Evolutionary conservation across 129 eudicot species (phyloP).

Genomic region (Arctium lappa): DNA sequence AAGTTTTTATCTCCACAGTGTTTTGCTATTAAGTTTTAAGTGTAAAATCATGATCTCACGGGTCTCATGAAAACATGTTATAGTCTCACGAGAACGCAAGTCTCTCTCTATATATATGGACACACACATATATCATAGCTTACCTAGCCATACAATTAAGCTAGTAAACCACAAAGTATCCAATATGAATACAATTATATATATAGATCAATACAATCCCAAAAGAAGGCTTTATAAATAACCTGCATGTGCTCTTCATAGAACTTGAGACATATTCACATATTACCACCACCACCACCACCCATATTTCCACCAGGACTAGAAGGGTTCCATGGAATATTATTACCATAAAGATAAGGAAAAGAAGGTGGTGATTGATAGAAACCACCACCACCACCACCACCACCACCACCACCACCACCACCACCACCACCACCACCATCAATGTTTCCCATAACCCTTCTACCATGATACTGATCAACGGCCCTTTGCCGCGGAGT

Average conservation of each 20-base stretch:
- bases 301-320: constrained; percentile 30
- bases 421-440: constrained; percentile 18
- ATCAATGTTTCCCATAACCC: constrained; percentile 19
- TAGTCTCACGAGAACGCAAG: too few species aligned
- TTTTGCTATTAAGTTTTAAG: too few species aligned
- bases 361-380: constrained; percentile 41
- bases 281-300: constrained; percentile 34
- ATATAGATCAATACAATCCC: constrained; percentile 27
- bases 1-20: too few species aligned
- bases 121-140: constrained; percentile 14
- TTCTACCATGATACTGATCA: constrained; percentile 26
- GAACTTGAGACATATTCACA: constrained; percentile 10
- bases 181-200: constrained; percentile 16
- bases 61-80: too few species aligned
- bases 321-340: constrained; percentile 37
- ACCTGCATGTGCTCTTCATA: constrained; percentile 23
- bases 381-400: constrained; percentile 32
- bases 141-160: constrained; percentile 22
- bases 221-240: constrained; percentile 29
- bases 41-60: too few species aligned
- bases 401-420: constrained; percentile 35
- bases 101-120: not conserved
- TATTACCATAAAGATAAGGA: constrained; percentile 33
- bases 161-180: constrained; percentile 29
- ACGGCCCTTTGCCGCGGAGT: constrained; percentile 36